Conservation (phyloP, 768 basidiomycete species). For the Tephrocybe sp. region DNA sequence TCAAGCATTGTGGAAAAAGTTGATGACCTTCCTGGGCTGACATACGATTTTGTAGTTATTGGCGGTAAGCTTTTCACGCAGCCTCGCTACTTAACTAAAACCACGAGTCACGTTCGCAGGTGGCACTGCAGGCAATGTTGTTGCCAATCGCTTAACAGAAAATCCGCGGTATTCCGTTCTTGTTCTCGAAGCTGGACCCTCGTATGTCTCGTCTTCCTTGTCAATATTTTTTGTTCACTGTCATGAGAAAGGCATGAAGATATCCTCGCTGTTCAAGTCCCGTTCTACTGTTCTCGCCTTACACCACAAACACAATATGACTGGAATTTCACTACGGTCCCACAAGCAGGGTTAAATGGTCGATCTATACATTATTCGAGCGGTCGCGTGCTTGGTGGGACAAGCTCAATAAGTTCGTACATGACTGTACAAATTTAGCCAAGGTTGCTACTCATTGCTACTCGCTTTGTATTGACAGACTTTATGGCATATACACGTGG, state of each 20-base stretch:
- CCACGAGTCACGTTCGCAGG: conserved; percentile 2
- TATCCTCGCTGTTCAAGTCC: conserved; percentile 12
- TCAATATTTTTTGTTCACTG: not conserved
- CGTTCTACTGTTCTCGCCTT: conserved; percentile 9
- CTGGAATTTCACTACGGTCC: conserved; percentile 27
- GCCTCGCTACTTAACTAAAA: not conserved
- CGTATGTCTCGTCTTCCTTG: conserved; percentile 5
- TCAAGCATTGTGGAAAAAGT: not conserved
- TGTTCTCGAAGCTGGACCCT: conserved; percentile 13
- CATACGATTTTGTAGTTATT: conserved; percentile 13
- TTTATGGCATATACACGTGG: conserved; percentile 22
- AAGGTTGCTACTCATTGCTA: not conserved
- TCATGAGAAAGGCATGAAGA: conserved; percentile 3
- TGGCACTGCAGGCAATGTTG: conserved; percentile 18
- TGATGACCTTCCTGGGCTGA: not conserved
- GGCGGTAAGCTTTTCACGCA: conserved; percentile 3
- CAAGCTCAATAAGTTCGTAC: conserved; percentile 23
- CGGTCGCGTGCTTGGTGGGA: conserved; percentile 25
- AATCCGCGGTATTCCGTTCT: conserved; percentile 6
- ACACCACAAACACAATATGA: conserved; percentile 14
- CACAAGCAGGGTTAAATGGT: conserved; percentile 20
- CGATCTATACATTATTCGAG: conserved; percentile 19
- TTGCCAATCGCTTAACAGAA: conserved; percentile 17
- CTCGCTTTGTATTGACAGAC: conserved; percentile 6
- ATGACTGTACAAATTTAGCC: not conserved